These are phyloP conservation scores for Podospora pseudopauciseta DNA, from an alignment of 495 filamentous ascomycete genomes.

Conservation along the genomic window DNA sequence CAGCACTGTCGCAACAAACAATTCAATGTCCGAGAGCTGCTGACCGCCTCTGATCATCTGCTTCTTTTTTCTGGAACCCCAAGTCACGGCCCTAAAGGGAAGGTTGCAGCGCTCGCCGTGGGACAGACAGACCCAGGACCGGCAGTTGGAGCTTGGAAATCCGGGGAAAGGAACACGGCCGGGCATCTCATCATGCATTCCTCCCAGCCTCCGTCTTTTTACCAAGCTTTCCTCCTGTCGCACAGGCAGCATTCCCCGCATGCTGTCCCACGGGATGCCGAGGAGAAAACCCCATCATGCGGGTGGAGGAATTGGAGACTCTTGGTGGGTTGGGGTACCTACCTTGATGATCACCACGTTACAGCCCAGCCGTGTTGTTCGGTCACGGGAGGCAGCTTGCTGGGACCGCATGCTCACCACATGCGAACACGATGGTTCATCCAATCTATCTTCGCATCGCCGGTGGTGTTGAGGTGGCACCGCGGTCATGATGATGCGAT, in stretches of 20 bases:
- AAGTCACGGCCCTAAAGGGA: not conserved
- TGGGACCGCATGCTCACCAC: not conserved
- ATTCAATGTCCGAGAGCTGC: not conserved
- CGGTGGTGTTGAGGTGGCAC: not conserved
- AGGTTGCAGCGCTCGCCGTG: not conserved
- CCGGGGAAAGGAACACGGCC: not conserved
- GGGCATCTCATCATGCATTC: not conserved
- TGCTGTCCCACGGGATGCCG: not conserved
- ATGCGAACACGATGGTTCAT: not conserved
- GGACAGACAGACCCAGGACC: not conserved
- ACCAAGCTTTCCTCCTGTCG: not conserved
- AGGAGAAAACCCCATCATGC: not conserved
- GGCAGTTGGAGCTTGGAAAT: not conserved
- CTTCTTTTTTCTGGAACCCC: not conserved
- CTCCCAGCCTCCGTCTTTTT: not conserved
- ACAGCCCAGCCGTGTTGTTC: conserved; percentile 1
- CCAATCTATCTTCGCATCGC: not conserved
- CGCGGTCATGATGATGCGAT: not conserved
- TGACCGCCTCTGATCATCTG: conserved; percentile 2
- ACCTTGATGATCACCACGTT: conserved; percentile 1
- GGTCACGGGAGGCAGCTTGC: not conserved
- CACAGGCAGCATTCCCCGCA: conserved; percentile 1
- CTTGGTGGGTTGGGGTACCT: conserved; percentile 1
- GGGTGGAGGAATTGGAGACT: not conserved
- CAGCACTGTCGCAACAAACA: not conserved